Base-by-base conservation (phyloP, 768 basidiomycete species). In the Suillus subluteus region DNA sequence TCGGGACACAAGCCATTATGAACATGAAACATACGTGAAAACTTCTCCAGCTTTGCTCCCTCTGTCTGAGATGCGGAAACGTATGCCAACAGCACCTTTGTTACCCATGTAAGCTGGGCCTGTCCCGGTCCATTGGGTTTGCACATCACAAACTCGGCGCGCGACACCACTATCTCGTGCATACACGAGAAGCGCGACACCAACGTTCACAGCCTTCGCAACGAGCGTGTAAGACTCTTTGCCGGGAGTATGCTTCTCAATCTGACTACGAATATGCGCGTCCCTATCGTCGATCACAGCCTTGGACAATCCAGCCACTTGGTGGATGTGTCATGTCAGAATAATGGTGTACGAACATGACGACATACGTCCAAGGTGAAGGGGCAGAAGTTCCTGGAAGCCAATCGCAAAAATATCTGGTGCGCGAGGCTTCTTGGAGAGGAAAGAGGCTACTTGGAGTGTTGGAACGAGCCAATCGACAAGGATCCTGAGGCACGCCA, bases 381-480 rank as follows among this genome's bases (percentile, higher is more conserved):
- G 83, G 7, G 95, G 96, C 15, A 97, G 82, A 32, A 98, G 83
- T 76, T 99, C 97, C 76, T 99, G 97, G 70, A 98, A 96, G 3
- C 94, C 95, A 62, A 98, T 91, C 7, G 90, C 96, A 50, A 97
- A 86, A 40, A 96, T 86, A 75, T 96, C 95, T 48, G 96, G 94
- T 6, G 92, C 87, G 65, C 87, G 81, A 64, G 79, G 78, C 73
- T 86, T 81, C 62, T 82, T 84, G 41, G 89, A 83, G 40, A 94
- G 87, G 78, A 93, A 89, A 63, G 82, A 82, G 44, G 92, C 91
- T 9, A 92, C 91, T 65, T 89, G 88, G 11, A 95, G 78, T 0
- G 92, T 92, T 37, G 96, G 95, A 4, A 87, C 83, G 32, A 98
- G 86, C 96, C 96, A 98, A 79, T 94, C 91, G 4, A 96, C 92